phyloP scores from a whole-genome alignment of 345 rosid species.

The Murraya koenigii region DNA sequence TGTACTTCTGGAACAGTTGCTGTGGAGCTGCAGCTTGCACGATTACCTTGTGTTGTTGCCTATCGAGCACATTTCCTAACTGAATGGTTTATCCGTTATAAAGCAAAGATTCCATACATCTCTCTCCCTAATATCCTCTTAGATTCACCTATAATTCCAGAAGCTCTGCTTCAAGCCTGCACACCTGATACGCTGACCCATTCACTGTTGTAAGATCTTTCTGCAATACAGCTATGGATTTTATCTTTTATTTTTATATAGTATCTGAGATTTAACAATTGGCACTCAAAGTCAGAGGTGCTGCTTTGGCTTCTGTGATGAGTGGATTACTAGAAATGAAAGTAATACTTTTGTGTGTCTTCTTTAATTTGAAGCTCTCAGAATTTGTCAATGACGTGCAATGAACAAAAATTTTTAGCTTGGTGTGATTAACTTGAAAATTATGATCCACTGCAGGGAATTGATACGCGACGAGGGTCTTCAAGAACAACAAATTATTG shows the following conservation, averaged over 20 bases:
- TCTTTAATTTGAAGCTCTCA: not conserved
- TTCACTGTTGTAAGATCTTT: conserved; percentile 50
- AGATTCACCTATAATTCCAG: conserved; percentile 71
- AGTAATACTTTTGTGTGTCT: not conserved
- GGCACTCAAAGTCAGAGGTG: not conserved
- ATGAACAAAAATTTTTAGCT: not conserved
- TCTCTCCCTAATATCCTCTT: conserved; percentile 88
- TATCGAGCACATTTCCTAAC: conserved; percentile 82
- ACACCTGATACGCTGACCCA: conserved; percentile 57
- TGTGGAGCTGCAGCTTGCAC: conserved; percentile 78
- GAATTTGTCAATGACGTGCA: not conserved
- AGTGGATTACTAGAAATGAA: not conserved
- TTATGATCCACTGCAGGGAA: conserved; percentile 46
- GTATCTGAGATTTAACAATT: not conserved
- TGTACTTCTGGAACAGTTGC: conserved; percentile 99
- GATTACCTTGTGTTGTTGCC: conserved; percentile 76
- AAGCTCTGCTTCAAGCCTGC: conserved; percentile 77
- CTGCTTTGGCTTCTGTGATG: not conserved
- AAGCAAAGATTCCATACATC: conserved; percentile 81
- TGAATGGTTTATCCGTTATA: conserved; percentile 64
- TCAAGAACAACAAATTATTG: conserved; percentile 54
- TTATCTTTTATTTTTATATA: not conserved
- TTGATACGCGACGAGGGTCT: conserved; percentile 38
- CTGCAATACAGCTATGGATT: not conserved
- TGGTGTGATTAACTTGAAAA: not conserved